A percentile compares a stretch with the other conserved stretches of the same genome.
phyloP scores from a whole-genome alignment of 495 filamentous ascomycete genomes.

The Trichoderma virens region DNA sequence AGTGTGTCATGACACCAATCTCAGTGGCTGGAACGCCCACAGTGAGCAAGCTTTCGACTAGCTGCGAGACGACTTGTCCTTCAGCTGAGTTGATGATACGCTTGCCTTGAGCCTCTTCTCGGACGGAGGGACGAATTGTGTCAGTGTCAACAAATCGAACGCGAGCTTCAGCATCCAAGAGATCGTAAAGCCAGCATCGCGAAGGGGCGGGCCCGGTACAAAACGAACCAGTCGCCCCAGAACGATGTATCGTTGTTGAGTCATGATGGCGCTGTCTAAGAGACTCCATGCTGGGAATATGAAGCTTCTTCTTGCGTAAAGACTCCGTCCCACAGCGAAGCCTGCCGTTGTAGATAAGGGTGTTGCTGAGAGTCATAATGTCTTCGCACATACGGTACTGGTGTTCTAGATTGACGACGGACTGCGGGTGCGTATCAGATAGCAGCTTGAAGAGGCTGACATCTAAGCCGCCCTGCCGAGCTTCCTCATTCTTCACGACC shows the following conservation, averaged over 20 bases:
- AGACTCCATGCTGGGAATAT: conserved; percentile 41
- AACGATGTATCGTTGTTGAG: conserved; percentile 18
- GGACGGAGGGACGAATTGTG: conserved; percentile 49
- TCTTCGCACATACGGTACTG: conserved; percentile 98
- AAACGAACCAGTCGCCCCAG: conserved; percentile 29
- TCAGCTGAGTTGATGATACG: conserved; percentile 82
- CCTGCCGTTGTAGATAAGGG: conserved; percentile 80
- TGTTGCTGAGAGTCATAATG: conserved; percentile 89
- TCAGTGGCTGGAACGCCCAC: conserved; percentile 65
- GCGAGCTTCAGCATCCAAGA: conserved; percentile 59
- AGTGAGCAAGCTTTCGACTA: conserved; percentile 69
- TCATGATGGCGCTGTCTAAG: conserved; percentile 47
- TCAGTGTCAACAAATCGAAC: conserved; percentile 89
- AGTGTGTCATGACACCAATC: conserved; percentile 98
- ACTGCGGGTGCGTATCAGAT: conserved; percentile 76
- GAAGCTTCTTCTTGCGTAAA: conserved; percentile 59
- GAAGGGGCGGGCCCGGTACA: conserved; percentile 44
- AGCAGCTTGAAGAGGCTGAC: conserved; percentile 88
- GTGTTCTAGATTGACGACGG: conserved; percentile 84
- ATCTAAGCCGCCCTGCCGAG: conserved; percentile 78
- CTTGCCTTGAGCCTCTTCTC: conserved; percentile 66
- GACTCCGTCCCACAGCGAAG: conserved; percentile 80
- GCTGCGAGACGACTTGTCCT: conserved; percentile 62
- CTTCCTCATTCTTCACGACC: conserved; percentile 85
- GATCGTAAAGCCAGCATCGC: conserved; percentile 75